Conservation (phyloP, 1,284 basidiomycete species). For the Malassezia yamatoensis region DNA sequence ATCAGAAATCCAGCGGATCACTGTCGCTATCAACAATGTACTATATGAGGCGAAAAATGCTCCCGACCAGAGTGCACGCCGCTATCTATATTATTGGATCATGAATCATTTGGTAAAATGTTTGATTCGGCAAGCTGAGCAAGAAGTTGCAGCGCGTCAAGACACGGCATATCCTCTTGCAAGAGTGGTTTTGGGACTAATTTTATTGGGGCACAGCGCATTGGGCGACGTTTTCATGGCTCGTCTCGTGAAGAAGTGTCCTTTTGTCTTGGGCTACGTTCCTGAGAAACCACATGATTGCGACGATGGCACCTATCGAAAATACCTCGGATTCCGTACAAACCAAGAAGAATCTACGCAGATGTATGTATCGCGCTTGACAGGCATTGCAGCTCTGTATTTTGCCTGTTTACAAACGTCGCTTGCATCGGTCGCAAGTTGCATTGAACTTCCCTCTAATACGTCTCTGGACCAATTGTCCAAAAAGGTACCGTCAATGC, state of each 20-base stretch:
- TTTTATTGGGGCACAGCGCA: conserved; percentile 54
- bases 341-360: conserved; percentile 51
- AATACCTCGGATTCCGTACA: conserved; percentile 60
- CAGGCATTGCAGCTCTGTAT: conserved; percentile 77
- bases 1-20: conserved; percentile 60
- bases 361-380: conserved; percentile 66
- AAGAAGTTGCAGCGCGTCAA: conserved; percentile 80
- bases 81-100: conserved; percentile 59
- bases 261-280: conserved; percentile 52
- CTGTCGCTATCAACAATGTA: conserved; percentile 58
- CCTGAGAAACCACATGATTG: conserved; percentile 28
- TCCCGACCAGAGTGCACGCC: conserved; percentile 42
- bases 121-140: conserved; percentile 83
- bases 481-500: conserved; percentile 17
- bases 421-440: conserved; percentile 3
- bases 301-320: conserved; percentile 56
- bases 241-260: conserved; percentile 69
- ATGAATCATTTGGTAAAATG: conserved; percentile 78
- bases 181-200: conserved; percentile 61
- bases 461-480: background rate
- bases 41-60: conserved; percentile 46
- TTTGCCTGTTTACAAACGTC: conserved; percentile 60
- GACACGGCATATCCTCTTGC: conserved; percentile 74
- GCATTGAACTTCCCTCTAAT: conserved; percentile 16
- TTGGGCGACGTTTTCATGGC: conserved; percentile 72